Evolutionary conservation across 2,329 filamentous ascomycete genomes (phyloP), one percentile per base, ranked within the genome.

Genomic region (Stachybotrys chlorohalonatus): DNA sequence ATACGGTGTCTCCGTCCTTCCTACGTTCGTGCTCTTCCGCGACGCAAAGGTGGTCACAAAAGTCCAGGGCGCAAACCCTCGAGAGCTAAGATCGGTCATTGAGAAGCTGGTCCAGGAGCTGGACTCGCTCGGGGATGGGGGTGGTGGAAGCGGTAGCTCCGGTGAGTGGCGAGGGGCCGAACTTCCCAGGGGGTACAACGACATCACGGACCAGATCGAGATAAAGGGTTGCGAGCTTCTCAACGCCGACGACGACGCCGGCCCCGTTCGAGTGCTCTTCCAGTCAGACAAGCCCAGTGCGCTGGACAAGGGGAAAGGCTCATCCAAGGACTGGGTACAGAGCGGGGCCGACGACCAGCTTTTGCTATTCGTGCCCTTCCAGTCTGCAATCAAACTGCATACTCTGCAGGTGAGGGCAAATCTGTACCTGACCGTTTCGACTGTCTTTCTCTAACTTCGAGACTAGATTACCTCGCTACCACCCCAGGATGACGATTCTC

Each of bases 331-430:
- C 72, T 97, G 89, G 86, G 85, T 97, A 24, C 90, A 96, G 77
- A 96, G 90, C 70, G 93, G 96, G 67, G 95, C 93, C 42, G 94
- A 99, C 67, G 92, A 97, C 74, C 94, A 99, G 76, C 77, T 99
- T 58, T 89, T 97, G 81, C 80, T 99, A 50, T 97, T 86, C 72
- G 79, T 95, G 55, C 93, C 94, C 1, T 96, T 99, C 74, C 87
- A 92, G 70, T 84, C 87, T 36, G 89, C 85, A 51, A 70, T 96
- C 60, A 99, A 97, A 77, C 80, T 97, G 52, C 93, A 96, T 73
- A 92, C 90, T 11, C 73, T 87, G 36, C 84, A 86, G 75, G 83
- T 83, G 73, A 55, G 72, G 59, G 36, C 36, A 42, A 9, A 42
- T 24, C 24, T 24, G 24, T 24, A 24, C 24, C 24, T 24, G 24